Conservation (phyloP, 2,329 filamentous ascomycete species). For the Dissoconium aciculare region DNA sequence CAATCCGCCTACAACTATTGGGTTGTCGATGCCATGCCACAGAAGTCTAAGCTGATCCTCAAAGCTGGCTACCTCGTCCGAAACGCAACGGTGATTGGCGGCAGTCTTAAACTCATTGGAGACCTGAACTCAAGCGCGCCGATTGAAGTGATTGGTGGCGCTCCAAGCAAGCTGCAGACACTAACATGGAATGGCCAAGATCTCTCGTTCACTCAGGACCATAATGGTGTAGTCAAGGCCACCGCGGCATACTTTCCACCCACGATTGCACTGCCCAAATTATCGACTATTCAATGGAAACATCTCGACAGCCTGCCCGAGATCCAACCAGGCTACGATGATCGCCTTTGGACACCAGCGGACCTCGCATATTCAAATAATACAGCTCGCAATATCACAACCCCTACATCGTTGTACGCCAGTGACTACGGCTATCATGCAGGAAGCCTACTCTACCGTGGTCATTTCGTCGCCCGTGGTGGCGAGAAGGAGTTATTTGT, state of each 20-base stretch:
- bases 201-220: conserved; percentile 17
- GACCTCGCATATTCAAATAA: conserved; percentile 47
- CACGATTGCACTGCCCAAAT: conserved; percentile 39
- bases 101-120: conserved; percentile 47
- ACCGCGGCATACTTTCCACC: conserved; percentile 38
- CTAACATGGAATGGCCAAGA: conserved; percentile 47
- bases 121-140: conserved; percentile 57
- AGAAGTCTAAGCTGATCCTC: conserved; percentile 37
- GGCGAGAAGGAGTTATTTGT: conserved; percentile 40
- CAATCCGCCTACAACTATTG: conserved; percentile 56
- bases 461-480: conserved; percentile 50
- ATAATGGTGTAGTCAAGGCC: conserved; percentile 34
- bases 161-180: conserved; percentile 36
- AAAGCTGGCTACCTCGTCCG: conserved; percentile 51
- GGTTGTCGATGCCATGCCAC: conserved; percentile 41
- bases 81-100: conserved; percentile 40
- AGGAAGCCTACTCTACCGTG: conserved; percentile 54
- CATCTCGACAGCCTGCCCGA: conserved; percentile 59
- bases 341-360: conserved; percentile 50
- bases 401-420: conserved; percentile 48
- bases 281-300: conserved; percentile 50
- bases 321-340: conserved; percentile 48
- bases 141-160: conserved; percentile 53
- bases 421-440: conserved; percentile 62
- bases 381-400: conserved; percentile 39